Evolutionary conservation across 352 stramenopile genomes (phyloP).

Genomic region (Phytopythium cucurbitacearum): DNA sequence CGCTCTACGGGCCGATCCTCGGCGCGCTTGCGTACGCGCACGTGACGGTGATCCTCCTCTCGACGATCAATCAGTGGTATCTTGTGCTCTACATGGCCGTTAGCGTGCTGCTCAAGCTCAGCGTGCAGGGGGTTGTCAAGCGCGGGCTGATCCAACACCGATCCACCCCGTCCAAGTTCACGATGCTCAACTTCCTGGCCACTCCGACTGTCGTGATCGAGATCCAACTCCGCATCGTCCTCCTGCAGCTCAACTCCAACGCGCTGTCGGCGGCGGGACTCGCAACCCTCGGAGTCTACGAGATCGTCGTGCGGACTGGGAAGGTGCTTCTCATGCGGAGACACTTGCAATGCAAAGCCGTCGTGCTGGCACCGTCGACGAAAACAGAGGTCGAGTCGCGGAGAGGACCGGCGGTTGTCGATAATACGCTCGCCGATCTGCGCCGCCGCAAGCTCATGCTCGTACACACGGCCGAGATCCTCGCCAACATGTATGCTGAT

Average conservation of each 20-base stretch:
- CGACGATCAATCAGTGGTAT: conserved; percentile 2
- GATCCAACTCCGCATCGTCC: conserved; percentile 28
- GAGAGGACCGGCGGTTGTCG: not conserved
- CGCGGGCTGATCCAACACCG: not conserved
- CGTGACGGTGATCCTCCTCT: conserved; percentile 6
- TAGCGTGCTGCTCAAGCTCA: conserved; percentile 15
- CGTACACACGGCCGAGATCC: conserved; percentile 23
- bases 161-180: not conserved
- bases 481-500: conserved; percentile 41
- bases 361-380: not conserved
- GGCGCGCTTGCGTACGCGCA: conserved; percentile 16
- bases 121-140: conserved; percentile 15
- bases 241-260: conserved; percentile 21
- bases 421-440: too few relatives aligned
- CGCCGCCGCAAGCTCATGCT: conserved; percentile 6
- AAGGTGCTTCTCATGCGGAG: conserved; percentile 15
- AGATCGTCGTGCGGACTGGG: conserved; percentile 17
- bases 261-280: conserved; percentile 14
- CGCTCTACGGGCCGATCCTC: conserved; percentile 1
- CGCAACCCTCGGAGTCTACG: conserved; percentile 13
- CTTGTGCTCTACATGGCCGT: conserved; percentile 5
- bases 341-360: not conserved
- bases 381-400: not conserved
- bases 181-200: conserved; percentile 11
- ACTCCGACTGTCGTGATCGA: conserved; percentile 32